A percentile compares a stretch with the other conserved stretches of the same genome.
Evolutionary conservation across 805 yeast genomes (phyloP).

Genomic region (Myxozyma sirexii): DNA sequence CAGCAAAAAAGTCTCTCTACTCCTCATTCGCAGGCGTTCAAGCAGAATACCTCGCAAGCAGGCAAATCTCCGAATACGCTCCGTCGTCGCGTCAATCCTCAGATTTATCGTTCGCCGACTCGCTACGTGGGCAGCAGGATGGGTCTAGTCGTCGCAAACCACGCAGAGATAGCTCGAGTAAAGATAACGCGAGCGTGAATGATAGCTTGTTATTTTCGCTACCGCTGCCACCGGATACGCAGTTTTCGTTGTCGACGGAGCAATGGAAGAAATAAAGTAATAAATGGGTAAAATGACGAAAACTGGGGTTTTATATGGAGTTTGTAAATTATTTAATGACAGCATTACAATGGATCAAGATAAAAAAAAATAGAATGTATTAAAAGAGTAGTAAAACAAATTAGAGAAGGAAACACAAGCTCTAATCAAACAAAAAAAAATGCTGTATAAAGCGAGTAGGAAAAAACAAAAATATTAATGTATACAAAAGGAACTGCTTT

Average conservation of each 20-base stretch:
- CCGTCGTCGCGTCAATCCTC: not conserved
- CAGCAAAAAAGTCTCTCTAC: not conserved
- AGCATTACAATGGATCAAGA: no score
- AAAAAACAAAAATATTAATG: not conserved
- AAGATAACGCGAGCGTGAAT: not conserved
- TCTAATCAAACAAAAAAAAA: not conserved
- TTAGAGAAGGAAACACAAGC: not conserved
- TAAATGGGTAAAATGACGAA: no score
- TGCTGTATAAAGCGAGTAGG: no score
- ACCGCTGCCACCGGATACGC: slow-evolving; percentile 15
- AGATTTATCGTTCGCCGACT: not conserved
- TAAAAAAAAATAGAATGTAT: not conserved
- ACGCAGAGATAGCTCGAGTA: not conserved
- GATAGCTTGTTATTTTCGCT: slow-evolving; percentile 6
- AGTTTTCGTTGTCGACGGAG: not conserved
- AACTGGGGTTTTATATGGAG: no score
- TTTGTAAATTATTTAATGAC: no score
- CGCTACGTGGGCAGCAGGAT: not conserved
- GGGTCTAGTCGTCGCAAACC: not conserved
- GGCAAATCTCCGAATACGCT: not conserved
- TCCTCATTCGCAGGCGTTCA: slow-evolving; percentile 3
- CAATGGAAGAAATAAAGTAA: not conserved
- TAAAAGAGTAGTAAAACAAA: not conserved
- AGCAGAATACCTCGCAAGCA: not conserved
- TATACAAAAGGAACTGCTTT: not conserved